Evolutionary conservation across 176 grass and related monocot species (phyloP), one percentile per base, ranked within the genome.

Genomic region (Chrysopogon serrulatus): DNA sequence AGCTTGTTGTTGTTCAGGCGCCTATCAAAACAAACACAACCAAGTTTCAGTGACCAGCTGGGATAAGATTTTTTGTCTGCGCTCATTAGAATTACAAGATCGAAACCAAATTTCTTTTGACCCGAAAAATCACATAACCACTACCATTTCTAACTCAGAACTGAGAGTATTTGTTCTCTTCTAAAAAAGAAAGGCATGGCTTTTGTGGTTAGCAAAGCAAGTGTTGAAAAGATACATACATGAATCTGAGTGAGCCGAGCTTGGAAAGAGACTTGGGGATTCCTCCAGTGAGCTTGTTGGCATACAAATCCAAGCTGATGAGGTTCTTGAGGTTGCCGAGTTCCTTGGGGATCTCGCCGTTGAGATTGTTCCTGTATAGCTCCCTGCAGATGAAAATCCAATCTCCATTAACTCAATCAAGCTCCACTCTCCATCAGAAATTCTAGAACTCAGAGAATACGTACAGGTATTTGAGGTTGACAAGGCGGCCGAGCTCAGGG

Each of bases 271-370:
- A 95, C 79, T 87, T 95, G 76, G 96, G 91, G 67, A 98, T 94
- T 74, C 44, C 30, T 78, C 93, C 93, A 6, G 90, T 83, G 61
- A 98, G 73, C 66, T 81, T 86, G 79, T 98, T 98, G 47, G 84
- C 91, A 67, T 95, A 98, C 68, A 98, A 78, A 76, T 98, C 96
- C 93, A 98, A 87, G 87, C 96, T 98, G 86, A 98, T 95, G 44
- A 98, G 82, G 56, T 88, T 92, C 83, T 92, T 98, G 10, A 98
- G 90, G 44, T 95, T 94, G 41, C 96, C 96, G 68, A 98, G 71
- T 63, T 95, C 93, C 65, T 88, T 76, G 0, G 96, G 93, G 74
- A 98, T 93, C 75, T 95, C 83, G 0, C 91, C 96, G 4, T 86
- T 12, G 14, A 98, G 87, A 76, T 93, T 94, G 77, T 98, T 98